A percentile compares a stretch with the other conserved stretches of the same genome.
These are phyloP conservation scores for Cystobasidium sp. DNA, from an alignment of 1,284 basidiomycete genomes.

Conservation along the genomic window DNA sequence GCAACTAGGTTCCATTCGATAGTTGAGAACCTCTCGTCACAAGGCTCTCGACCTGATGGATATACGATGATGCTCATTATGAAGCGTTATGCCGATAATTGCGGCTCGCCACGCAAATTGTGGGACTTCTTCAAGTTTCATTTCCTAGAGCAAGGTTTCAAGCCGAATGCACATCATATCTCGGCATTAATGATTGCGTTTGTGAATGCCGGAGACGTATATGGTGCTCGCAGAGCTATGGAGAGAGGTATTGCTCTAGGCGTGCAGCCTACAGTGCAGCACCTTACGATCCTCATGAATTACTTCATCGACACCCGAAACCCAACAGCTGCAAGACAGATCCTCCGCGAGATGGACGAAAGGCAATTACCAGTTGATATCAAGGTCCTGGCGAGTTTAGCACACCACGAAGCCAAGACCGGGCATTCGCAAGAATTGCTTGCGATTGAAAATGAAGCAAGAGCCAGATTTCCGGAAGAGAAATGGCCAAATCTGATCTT, in stretches of 20 bases:
- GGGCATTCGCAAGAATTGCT: constrained; percentile 3
- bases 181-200: constrained; percentile 49
- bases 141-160: constrained; percentile 48
- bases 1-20: neutral
- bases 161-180: constrained; percentile 47
- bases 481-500: constrained; percentile 21
- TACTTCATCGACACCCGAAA: constrained; percentile 39
- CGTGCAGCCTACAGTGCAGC: constrained; percentile 47
- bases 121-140: constrained; percentile 50
- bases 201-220: constrained; percentile 46
- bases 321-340: constrained; percentile 2
- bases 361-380: constrained; percentile 47
- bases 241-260: constrained; percentile 44
- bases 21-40: neutral
- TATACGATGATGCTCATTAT: constrained; percentile 34
- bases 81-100: constrained; percentile 30
- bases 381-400: constrained; percentile 21
- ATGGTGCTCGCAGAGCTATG: constrained; percentile 46
- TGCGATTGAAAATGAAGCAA: constrained; percentile 1
- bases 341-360: constrained; percentile 43
- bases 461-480: neutral
- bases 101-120: constrained; percentile 42
- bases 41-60: constrained; percentile 17
- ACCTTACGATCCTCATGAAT: constrained; percentile 48
- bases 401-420: neutral